A percentile compares a stretch with the other conserved stretches of the same genome.
Conservation (phyloP, 441 rosid genomes). For the Croton setiger region DNA sequence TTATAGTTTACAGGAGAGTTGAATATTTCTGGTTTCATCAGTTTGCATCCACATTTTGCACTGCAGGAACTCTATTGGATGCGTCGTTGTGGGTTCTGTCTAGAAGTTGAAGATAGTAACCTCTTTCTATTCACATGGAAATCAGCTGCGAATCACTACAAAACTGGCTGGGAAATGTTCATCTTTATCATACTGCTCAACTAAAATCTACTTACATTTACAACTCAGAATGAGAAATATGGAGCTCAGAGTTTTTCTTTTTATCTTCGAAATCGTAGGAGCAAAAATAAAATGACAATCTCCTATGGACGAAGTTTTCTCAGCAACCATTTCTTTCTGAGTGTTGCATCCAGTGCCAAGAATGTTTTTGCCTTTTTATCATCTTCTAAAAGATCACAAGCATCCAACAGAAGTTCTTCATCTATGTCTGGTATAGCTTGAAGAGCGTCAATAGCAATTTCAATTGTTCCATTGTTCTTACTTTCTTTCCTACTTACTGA, state of each 20-base stretch:
- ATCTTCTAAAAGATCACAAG: slow-evolving; percentile 83
- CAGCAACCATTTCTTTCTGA: slow-evolving; percentile 74
- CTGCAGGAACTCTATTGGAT: too few relatives aligned
- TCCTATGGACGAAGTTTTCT: slow-evolving; percentile 63
- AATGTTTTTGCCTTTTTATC: slow-evolving; percentile 79
- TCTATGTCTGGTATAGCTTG: slow-evolving; percentile 73
- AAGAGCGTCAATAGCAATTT: slow-evolving; percentile 50
- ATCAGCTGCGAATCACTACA: not conserved
- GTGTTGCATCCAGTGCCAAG: slow-evolving; percentile 54
- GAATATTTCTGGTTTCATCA: too few relatives aligned
- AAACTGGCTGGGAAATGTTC: not conserved
- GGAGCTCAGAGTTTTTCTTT: not conserved
- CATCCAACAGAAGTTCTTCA: slow-evolving; percentile 77
- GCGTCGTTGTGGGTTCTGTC: too few relatives aligned
- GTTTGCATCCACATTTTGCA: too few relatives aligned
- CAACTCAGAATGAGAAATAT: not conserved
- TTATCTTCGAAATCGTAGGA: not conserved
- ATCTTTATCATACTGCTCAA: not conserved
- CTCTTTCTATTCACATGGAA: not conserved
- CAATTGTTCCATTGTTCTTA: slow-evolving; percentile 33
- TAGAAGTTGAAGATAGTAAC: too few relatives aligned
- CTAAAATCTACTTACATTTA: not conserved
- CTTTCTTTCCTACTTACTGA: slow-evolving; percentile 24
- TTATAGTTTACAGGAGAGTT: too few relatives aligned
- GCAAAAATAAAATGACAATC: not conserved